Evolutionary conservation across 225 moss, liverwort and hornwort species (phyloP).

Genomic region (Physcomitrellopsis africana): DNA sequence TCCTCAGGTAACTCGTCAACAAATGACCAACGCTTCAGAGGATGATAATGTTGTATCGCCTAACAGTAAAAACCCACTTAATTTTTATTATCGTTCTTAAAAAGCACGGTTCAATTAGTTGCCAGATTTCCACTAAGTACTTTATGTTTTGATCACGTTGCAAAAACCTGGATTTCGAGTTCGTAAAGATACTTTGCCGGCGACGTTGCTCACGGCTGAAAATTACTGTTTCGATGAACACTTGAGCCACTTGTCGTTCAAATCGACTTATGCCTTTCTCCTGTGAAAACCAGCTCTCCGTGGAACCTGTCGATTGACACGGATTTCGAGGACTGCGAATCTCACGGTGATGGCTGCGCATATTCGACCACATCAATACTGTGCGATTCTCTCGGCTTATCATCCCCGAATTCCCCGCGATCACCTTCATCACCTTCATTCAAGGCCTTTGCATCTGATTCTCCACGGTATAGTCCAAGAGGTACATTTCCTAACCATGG

Average conservation of each 20-base stretch:
- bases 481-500: constrained; percentile 25
- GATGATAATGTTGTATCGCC: too few relatives aligned
- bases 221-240: neutral
- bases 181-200: too few relatives aligned
- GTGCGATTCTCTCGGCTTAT: constrained; percentile 54
- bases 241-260: neutral
- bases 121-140: neutral
- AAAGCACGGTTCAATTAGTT: neutral
- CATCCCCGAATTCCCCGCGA: constrained; percentile 42
- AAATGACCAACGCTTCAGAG: too few relatives aligned
- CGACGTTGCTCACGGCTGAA: neutral
- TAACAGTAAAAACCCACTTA: too few relatives aligned
- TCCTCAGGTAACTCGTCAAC: too few relatives aligned
- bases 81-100: neutral
- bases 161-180: too few relatives aligned
- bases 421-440: constrained; percentile 44
- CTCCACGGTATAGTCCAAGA: constrained; percentile 35
- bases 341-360: constrained; percentile 36
- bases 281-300: constrained; percentile 39
- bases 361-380: constrained; percentile 51
- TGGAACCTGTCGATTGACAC: constrained; percentile 42
- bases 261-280: constrained; percentile 1
- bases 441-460: constrained; percentile 33
- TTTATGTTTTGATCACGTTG: neutral
- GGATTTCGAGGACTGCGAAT: constrained; percentile 23